phyloP scores from a whole-genome alignment of 129 eudicot genomes.

The Escallonia herrerae region DNA sequence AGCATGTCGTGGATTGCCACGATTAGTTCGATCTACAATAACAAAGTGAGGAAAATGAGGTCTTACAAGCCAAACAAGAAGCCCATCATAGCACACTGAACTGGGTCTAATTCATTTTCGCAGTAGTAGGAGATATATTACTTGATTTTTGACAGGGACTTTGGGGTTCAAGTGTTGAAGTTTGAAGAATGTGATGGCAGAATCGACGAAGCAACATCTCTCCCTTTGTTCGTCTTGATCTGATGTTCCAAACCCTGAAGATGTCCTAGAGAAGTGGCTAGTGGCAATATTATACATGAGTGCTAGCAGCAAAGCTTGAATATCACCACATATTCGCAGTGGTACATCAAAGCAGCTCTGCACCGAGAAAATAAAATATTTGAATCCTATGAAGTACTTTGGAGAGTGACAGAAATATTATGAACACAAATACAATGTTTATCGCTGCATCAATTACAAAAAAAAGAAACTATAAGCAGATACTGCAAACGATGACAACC shows the following conservation, averaged over 20 bases:
- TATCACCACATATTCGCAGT: constrained; percentile 49
- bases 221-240: constrained; percentile 49
- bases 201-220: constrained; percentile 60
- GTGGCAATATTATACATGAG: constrained; percentile 61
- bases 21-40: constrained; percentile 62
- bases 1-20: constrained; percentile 92
- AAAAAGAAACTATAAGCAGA: background rate
- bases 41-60: background rate
- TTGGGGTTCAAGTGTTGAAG: constrained; percentile 72
- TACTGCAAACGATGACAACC: background rate
- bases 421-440: background rate
- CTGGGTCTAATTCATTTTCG: background rate
- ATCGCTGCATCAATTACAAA: background rate
- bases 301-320: constrained; percentile 62
- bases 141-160: constrained; percentile 72
- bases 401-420: background rate
- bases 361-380: constrained; percentile 7
- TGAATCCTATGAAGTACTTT: constrained; percentile 1
- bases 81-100: background rate
- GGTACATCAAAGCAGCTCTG: constrained; percentile 48
- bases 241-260: constrained; percentile 34
- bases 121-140: constrained; percentile 22
- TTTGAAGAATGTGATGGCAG: constrained; percentile 76
- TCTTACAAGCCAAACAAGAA: background rate
- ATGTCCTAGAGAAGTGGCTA: constrained; percentile 44